Base-by-base conservation (phyloP, 192 early-diverging fungal genomes). In the Chytriomyces hyalinus region DNA sequence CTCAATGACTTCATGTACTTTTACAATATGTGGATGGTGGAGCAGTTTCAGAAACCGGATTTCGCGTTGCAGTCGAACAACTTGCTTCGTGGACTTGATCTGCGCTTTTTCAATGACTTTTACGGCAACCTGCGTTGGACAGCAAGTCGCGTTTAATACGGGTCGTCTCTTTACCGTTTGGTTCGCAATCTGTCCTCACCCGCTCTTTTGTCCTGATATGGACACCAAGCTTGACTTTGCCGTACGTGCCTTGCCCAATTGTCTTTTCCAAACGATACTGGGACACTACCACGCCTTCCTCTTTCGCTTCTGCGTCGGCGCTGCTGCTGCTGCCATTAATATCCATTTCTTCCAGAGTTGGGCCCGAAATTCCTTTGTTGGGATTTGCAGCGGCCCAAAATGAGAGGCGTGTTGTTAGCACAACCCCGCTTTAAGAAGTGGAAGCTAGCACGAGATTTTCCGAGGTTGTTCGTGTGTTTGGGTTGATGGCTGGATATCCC, bases 1-100 rank as follows among this genome's bases (percentile, higher is more conserved):
- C 75, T 95, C 93, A 28, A 92, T 84, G 11, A 94, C 91, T 63
- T 97, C 94, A 69, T 93, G 90, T 20, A 97, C 85, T 75, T 91
- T 89, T 73, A 98, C 93, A 80, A 98, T 94, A 78, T 95, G 92
- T 47, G 92, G 93, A 70, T 98, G 96, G 63, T 95, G 85, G 4
- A 98, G 88, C 45, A 94, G 87, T 74, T 96, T 93, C 75, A 98
- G 87, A 57, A 96, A 87, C 13, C 96, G 89, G 53, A 87, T 85
- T 57, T 85, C 81, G 9, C 88, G 76, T 66, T 94, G 90, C 50
- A 95, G 86, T 22, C 95, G 87, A n/a, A 90, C 85, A 62, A 92
- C 87, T 81, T 92, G 92, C 82, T 91, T 92, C 70, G 78, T 50
- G 11, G 78, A 78, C 59, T 83, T 81, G 45, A 85, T 80, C 67